Base-by-base conservation (phyloP, 257 asterid species). In the Salvia hispanica region DNA sequence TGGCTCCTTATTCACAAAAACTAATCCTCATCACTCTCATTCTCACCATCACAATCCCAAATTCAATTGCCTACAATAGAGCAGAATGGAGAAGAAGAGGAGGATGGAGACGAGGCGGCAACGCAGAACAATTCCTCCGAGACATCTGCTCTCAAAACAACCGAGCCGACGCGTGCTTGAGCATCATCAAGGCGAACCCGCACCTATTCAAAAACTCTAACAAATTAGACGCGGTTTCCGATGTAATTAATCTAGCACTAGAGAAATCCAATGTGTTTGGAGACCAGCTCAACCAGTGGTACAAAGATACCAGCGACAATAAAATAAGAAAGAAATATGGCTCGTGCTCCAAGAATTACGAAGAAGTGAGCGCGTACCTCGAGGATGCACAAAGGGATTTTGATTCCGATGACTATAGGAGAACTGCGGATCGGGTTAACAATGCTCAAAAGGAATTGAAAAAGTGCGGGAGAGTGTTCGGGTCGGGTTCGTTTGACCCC, bases 81-180 rank as follows among this genome's bases (percentile, higher is more conserved):
- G 18, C 31, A 25, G 31, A 25, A 12, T 42, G 48, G 65, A 33
- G 68, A 64, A 2, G 25, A 64, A 6, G 52, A 66, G 43, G 2
- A 39, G 40, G 39, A 34, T 34, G 6, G 6, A 34, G 39, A 34
- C 21, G 21, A 18, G 21, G 21, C 21, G 21, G 21, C 37, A 7
- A 37, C 31, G 10, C 25, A 0, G 51, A 65, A 16, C 40, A 39
- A 6, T 31, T 37, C 39, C 60, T 67, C 12, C 9, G 72, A 56
- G 68, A 72, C 1, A 59, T 77, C 54, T 62, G 77, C 72, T 34
- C 58, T 0, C 13, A 34, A 65, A 37, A 18, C 34, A 48, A 37
- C 6, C 25, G 44, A 7, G 40, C 77, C 0, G 15, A 47, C 6
- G 31, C 3, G 16, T 72, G 81, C 64, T 67, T 67, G 75, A 40